Conservation (phyloP, 1,139 yeast species). For the Yamadazyma dendronema region DNA sequence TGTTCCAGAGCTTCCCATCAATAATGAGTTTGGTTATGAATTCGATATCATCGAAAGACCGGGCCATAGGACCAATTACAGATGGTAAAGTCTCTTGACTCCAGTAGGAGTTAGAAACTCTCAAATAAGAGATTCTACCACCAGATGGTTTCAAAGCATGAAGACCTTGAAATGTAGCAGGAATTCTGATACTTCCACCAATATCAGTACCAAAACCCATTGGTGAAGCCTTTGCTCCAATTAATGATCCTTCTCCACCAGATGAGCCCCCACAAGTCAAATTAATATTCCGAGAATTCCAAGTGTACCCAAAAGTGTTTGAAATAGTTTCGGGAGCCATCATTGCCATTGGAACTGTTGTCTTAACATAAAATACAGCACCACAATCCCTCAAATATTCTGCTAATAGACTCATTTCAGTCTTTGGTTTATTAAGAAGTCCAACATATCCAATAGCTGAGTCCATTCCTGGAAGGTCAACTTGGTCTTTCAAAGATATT, state of each 20-base stretch:
- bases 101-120: slow-evolving; percentile 14
- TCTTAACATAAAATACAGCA: slow-evolving; percentile 55
- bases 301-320: slow-evolving; percentile 47
- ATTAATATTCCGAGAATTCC: slow-evolving; percentile 43
- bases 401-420: slow-evolving; percentile 41
- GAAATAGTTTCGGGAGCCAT: slow-evolving; percentile 50
- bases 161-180: slow-evolving; percentile 17
- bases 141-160: slow-evolving; percentile 18
- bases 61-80: slow-evolving; percentile 23
- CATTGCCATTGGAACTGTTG: slow-evolving; percentile 60
- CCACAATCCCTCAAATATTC: slow-evolving; percentile 44
- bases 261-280: slow-evolving; percentile 57
- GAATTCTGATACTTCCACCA: slow-evolving; percentile 22
- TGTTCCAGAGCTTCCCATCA: slow-evolving; percentile 17
- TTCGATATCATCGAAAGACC: slow-evolving; percentile 22
- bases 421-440: slow-evolving; percentile 25
- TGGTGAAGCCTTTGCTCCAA: slow-evolving; percentile 47
- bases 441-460: slow-evolving; percentile 46
- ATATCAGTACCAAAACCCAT: slow-evolving; percentile 37
- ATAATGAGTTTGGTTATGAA: slow-evolving; percentile 20
- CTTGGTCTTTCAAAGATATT: slow-evolving; percentile 55
- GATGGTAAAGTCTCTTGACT: slow-evolving; percentile 23
- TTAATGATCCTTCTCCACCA: slow-evolving; percentile 63
- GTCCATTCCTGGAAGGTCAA: slow-evolving; percentile 44
- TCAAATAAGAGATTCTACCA: slow-evolving; percentile 13